These are phyloP conservation scores for Garcileccinum viscosum DNA, from an alignment of 1,284 basidiomycete species.

Conservation along the genomic window DNA sequence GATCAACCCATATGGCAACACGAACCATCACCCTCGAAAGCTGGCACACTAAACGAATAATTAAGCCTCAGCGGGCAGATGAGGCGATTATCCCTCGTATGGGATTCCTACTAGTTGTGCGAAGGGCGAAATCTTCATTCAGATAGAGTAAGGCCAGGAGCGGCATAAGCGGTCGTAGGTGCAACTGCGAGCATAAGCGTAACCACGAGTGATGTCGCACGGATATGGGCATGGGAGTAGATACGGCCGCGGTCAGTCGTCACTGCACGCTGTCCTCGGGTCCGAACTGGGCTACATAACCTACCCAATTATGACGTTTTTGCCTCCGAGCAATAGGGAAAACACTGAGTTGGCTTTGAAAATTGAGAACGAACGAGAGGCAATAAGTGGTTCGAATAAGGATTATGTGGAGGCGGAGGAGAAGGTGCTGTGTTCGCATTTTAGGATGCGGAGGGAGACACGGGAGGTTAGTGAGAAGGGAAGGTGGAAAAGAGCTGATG, in stretches of 20 bases:
- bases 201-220: constrained; percentile 21
- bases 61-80: neutral
- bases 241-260: neutral
- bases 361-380: neutral
- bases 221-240: constrained; percentile 1
- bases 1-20: no score
- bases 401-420: neutral
- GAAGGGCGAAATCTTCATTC: constrained; percentile 74
- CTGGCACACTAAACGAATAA: neutral
- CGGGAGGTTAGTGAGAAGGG: no score
- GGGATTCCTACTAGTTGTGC: neutral
- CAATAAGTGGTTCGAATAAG: neutral
- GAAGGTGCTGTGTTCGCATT: neutral
- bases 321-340: neutral
- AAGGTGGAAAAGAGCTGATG: neutral
- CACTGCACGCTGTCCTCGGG: neutral
- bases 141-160: constrained; percentile 95
- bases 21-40: neutral
- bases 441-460: no score
- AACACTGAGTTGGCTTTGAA: neutral
- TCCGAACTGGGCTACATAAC: neutral
- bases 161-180: constrained; percentile 93
- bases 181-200: constrained; percentile 88
- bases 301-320: neutral
- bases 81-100: constrained; percentile 13